Evolutionary conservation across 2,329 filamentous ascomycete genomes (phyloP).

Genomic region (Ophioceras dolichostomum): DNA sequence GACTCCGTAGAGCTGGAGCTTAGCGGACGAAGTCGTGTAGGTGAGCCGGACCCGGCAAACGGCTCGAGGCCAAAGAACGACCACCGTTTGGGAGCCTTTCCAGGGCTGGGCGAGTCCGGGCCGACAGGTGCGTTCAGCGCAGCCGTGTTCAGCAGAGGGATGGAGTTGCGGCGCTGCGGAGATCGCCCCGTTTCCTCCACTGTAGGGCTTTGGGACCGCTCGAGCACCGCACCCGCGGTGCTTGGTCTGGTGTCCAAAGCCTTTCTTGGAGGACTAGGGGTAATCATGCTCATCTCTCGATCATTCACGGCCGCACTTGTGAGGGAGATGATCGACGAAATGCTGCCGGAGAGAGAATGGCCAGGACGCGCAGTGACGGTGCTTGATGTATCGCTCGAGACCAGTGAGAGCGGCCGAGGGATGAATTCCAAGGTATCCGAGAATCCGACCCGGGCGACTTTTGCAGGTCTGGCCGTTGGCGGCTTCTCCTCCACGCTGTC

Average conservation of each 20-base stretch:
- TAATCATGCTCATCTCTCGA: slow-evolving; percentile 23
- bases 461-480: slow-evolving; percentile 7
- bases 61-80: slow-evolving; percentile 51
- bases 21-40: slow-evolving; percentile 31
- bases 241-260: slow-evolving; percentile 46
- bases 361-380: slow-evolving; percentile 57
- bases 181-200: slow-evolving; percentile 20
- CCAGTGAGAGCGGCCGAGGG: slow-evolving; percentile 67
- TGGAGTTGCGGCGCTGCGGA: slow-evolving; percentile 44
- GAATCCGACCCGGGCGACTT: slow-evolving; percentile 64
- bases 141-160: slow-evolving; percentile 36
- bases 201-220: slow-evolving; percentile 29
- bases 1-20: slow-evolving; percentile 34
- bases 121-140: slow-evolving; percentile 19
- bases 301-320: slow-evolving; percentile 29
- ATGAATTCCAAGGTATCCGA: slow-evolving; percentile 77
- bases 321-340: slow-evolving; percentile 62
- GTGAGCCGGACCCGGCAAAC: slow-evolving; percentile 30
- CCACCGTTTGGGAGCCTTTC: slow-evolving; percentile 43
- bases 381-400: slow-evolving; percentile 75
- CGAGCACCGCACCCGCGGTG: slow-evolving; percentile 59
- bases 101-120: slow-evolving; percentile 31
- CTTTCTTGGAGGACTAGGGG: slow-evolving; percentile 26
- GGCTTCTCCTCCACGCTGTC: slow-evolving; percentile 6
- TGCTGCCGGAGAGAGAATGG: slow-evolving; percentile 66